Percentiles rank a stretch among this genome's conserved stretches.
Conservation (phyloP, 2,329 filamentous ascomycete genomes). For the Knufia petricola region DNA sequence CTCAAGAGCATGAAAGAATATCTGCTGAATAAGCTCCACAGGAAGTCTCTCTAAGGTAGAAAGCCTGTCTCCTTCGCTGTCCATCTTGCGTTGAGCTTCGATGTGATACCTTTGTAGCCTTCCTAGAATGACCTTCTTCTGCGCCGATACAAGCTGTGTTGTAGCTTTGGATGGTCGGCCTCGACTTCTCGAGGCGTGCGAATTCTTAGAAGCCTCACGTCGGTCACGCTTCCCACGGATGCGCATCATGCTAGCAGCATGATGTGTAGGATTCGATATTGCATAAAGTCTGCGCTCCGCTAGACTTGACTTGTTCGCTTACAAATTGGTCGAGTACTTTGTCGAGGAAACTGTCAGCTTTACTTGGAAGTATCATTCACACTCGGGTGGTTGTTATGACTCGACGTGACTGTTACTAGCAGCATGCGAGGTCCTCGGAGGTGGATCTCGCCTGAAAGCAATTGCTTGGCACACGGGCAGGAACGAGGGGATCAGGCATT, state of each 20-base stretch:
- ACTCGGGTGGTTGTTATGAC: too few species aligned
- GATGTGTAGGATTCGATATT: too few species aligned
- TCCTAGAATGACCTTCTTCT: constrained; percentile 2
- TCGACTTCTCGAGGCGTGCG: background rate
- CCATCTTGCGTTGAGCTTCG: constrained; percentile 8
- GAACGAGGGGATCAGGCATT: too few species aligned
- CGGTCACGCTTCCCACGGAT: background rate
- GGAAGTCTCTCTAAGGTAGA: constrained; percentile 39
- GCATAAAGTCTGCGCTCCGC: too few species aligned
- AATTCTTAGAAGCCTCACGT: background rate
- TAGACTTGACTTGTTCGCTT: too few species aligned
- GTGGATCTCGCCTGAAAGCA: too few species aligned
- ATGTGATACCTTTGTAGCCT: constrained; percentile 11
- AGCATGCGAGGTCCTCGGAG: too few species aligned
- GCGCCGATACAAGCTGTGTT: constrained; percentile 11
- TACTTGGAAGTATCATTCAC: too few species aligned
- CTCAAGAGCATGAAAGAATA: constrained; percentile 42
- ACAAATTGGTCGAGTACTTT: too few species aligned
- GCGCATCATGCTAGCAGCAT: background rate
- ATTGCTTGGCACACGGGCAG: too few species aligned
- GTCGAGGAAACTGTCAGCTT: too few species aligned
- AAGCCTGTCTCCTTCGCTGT: constrained; percentile 10
- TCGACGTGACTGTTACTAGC: too few species aligned
- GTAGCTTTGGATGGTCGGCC: constrained; percentile 18
- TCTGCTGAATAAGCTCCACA: constrained; percentile 42